Evolutionary conservation across 2,329 filamentous ascomycete genomes (phyloP), one percentile per base, ranked within the genome.

Genomic region (Amylocarpus encephaloides): DNA sequence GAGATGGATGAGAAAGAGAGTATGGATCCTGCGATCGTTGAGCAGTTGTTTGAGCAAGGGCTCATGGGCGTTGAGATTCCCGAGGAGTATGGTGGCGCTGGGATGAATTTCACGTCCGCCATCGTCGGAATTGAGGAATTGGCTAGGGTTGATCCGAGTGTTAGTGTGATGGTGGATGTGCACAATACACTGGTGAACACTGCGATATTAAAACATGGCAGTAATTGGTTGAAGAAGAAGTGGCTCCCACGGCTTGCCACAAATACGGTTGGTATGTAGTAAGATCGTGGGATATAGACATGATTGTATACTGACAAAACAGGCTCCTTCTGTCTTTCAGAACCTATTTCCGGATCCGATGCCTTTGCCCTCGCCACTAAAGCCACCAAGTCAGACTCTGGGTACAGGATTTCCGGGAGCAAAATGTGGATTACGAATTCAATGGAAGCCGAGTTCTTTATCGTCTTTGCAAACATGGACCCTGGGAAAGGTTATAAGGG

Each of bases 391-490:
- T 93, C 88, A 0, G 77, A 82, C 18, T 79, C 83, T 57, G 90
- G 92, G 32, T 98, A 92, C 75, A 84, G 78, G 71, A 86, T 98
- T 70, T 86, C 82, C 54, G 93, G 93, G 44, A 83, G 82, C 70
- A 98, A 98, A 80, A 98, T 98, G 93, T 98, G 93, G 93, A 98
- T 98, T 71, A 98, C 93, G 57, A 98, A 98, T 77, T 86, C 87
- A 45, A 84, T 92, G 74, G 93, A 98, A 73, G 86, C 93, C 16
- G 83, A 83, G 53, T 85, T 97, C 74, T 98, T 96, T 74, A 92
- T 98, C 65, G 93, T 98, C 51, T 98, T 98, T 66, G 93, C 93
- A 65, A 98, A 96, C 72, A 76, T 98, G 35, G 85, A 96, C 67
- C 91, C 86, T 0, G 84, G 81, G 72, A 90, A 92, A 73, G 92